A percentile compares a stretch with the other conserved stretches of the same genome.
Evolutionary conservation across 306 rosid species (phyloP).

Genomic region (Cicer pinnatifidum): DNA sequence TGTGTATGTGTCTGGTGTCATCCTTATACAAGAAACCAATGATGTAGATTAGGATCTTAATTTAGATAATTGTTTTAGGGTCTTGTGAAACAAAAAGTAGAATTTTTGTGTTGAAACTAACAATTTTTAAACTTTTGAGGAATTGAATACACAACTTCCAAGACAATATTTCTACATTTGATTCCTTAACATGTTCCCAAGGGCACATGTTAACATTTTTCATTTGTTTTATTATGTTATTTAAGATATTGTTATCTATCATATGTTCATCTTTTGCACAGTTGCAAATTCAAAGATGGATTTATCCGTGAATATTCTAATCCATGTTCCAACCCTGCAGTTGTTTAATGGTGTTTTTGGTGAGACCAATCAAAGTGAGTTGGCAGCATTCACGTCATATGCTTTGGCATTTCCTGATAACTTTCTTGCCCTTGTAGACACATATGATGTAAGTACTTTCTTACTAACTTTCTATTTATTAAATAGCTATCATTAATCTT

Average conservation of each 20-base stretch:
- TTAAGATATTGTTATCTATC: background rate
- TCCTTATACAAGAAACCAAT: background rate
- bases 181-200: too few species aligned
- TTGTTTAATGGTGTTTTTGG: slow-evolving; percentile 73
- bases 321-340: slow-evolving; percentile 56
- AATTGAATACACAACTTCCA: too few species aligned
- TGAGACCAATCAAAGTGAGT: slow-evolving; percentile 96
- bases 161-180: too few species aligned
- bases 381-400: slow-evolving; percentile 94
- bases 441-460: slow-evolving; percentile 82
- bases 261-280: slow-evolving; percentile 10
- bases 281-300: slow-evolving; percentile 32
- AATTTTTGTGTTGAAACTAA: too few species aligned
- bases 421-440: slow-evolving; percentile 98
- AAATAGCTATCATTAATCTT: slow-evolving; percentile 9
- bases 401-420: slow-evolving; percentile 89
- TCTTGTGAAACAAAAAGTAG: too few species aligned
- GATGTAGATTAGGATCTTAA: background rate
- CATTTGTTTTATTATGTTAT: too few species aligned
- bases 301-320: slow-evolving; percentile 32
- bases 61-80: background rate
- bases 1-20: background rate
- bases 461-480: slow-evolving; percentile 25
- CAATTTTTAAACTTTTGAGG: too few species aligned
- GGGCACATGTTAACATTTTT: too few species aligned